Conservation (phyloP, 352 stramenopile genomes). For the Globisporangium emineosum region DNA sequence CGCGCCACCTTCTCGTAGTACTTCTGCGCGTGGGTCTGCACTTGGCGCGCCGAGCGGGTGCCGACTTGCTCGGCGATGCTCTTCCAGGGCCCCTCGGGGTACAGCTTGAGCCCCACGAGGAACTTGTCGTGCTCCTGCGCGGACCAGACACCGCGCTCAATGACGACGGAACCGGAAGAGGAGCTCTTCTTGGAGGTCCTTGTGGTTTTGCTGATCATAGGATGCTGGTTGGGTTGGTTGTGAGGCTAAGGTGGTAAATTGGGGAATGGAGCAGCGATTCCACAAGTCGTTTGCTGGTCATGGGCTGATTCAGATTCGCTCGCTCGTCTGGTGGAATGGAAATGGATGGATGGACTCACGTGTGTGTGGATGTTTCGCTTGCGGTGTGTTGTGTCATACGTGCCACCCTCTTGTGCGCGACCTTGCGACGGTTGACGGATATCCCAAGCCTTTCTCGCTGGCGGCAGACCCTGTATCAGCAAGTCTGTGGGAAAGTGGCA, state of each 20-base stretch:
- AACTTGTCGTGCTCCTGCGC: constrained; percentile 39
- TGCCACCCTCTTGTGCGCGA: not conserved
- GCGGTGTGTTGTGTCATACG: constrained; percentile 8
- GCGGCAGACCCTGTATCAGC: not conserved
- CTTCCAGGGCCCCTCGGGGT: constrained; percentile 23
- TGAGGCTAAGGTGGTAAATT: not conserved
- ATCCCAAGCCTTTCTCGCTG: not conserved
- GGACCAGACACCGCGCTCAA: constrained; percentile 29
- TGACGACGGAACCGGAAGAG: not conserved
- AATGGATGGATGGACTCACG: not conserved
- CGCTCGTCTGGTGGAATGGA: not conserved
- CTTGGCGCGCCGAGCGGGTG: constrained; percentile 15
- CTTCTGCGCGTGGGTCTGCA: constrained; percentile 21
- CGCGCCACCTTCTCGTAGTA: constrained; percentile 20
- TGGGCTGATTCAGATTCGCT: not conserved
- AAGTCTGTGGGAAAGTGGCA: not conserved
- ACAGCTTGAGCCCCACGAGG: constrained; percentile 26
- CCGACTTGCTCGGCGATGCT: constrained; percentile 16
- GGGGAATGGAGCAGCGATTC: not conserved
- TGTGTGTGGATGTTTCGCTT: not conserved
- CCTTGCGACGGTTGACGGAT: constrained; percentile 1
- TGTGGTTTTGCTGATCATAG: not conserved
- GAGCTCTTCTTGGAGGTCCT: not conserved
- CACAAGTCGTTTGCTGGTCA: not conserved
- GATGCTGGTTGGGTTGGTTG: not conserved